Conservation (phyloP, 331 rosid species). For the Quercus lobata region DNA sequence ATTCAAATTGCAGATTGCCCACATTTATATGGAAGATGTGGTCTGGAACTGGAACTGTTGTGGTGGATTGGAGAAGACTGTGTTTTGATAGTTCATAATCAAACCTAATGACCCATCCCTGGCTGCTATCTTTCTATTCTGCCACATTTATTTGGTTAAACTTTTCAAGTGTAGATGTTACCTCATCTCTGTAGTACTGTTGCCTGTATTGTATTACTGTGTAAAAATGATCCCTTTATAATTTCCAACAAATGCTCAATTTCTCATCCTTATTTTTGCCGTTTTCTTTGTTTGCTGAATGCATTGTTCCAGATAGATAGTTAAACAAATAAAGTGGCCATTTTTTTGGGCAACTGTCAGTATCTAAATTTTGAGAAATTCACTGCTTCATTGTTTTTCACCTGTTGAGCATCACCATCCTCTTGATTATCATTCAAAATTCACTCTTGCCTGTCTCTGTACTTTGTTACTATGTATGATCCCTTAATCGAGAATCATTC, state of each 20-base stretch:
- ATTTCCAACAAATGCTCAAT: conserved; percentile 20
- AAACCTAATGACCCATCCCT: neutral
- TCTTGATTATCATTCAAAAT: conserved; percentile 50
- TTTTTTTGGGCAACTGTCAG: conserved; percentile 32
- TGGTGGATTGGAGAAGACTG: neutral
- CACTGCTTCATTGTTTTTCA: conserved; percentile 36
- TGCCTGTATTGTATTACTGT: neutral
- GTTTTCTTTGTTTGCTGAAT: conserved; percentile 22
- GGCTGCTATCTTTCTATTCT: neutral
- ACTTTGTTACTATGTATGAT: conserved; percentile 37
- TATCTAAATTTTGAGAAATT: conserved; percentile 39
- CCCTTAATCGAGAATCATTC: conserved; percentile 51
- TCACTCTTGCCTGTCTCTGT: conserved; percentile 57
- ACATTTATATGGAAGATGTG: neutral
- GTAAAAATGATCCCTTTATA: conserved; percentile 2
- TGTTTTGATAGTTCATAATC: neutral
- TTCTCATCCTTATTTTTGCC: conserved; percentile 45
- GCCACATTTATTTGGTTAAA: neutral
- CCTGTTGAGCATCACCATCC: conserved; percentile 52
- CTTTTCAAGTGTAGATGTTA: neutral
- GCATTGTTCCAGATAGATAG: conserved; percentile 48
- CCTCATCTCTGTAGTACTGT: neutral
- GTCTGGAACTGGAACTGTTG: neutral
- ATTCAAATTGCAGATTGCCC: neutral
- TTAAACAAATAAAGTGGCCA: conserved; percentile 50